Conservation (phyloP, 495 filamentous ascomycete genomes). For the Neurospora sp. region DNA sequence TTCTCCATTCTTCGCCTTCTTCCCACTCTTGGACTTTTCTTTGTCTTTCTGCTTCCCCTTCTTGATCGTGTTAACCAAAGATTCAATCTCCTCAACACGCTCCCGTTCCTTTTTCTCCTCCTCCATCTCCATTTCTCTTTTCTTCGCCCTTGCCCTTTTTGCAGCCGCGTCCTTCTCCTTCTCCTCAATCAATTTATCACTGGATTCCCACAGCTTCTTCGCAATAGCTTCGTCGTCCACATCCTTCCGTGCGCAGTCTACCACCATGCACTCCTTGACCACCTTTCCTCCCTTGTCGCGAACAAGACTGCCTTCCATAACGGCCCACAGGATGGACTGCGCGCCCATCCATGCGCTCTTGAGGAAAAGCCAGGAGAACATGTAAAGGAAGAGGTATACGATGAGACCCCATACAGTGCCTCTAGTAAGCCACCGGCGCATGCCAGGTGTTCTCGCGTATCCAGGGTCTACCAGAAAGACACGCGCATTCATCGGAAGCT, state of each 20-base stretch:
- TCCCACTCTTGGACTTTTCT: constrained; percentile 9
- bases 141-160: constrained; percentile 57
- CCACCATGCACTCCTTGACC: constrained; percentile 79
- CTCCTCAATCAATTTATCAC: constrained; percentile 73
- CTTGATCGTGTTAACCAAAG: constrained; percentile 28
- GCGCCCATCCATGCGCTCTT: constrained; percentile 76
- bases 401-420: constrained; percentile 75
- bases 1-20: constrained; percentile 14
- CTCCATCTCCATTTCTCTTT: constrained; percentile 33
- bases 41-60: constrained; percentile 32
- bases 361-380: constrained; percentile 75
- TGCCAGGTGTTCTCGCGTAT: constrained; percentile 73
- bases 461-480: constrained; percentile 84
- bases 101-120: constrained; percentile 28
- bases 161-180: constrained; percentile 73
- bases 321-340: constrained; percentile 75
- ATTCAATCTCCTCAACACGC: constrained; percentile 34
- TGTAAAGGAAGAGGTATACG: constrained; percentile 68
- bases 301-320: constrained; percentile 64
- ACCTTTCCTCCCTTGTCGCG: constrained; percentile 56
- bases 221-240: constrained; percentile 68
- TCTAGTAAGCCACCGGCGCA: constrained; percentile 70
- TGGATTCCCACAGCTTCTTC: constrained; percentile 78
- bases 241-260: constrained; percentile 58
- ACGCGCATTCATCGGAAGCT: constrained; percentile 64